Conservation (phyloP, 1,139 yeast genomes). For the Pneumocystis wakefieldiae region DNA sequence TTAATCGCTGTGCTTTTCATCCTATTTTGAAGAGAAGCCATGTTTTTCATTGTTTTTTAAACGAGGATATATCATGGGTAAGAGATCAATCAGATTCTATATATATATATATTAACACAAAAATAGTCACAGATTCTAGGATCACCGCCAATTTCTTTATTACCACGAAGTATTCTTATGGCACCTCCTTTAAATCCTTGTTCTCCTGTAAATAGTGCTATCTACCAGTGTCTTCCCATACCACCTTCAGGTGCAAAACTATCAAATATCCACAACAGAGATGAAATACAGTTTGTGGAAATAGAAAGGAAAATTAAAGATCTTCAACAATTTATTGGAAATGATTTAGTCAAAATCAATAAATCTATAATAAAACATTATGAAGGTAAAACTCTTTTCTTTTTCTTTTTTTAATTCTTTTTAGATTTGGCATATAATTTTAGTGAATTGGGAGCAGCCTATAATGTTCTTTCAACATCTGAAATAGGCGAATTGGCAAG, state of each 20-base stretch:
- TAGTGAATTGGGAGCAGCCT: conserved; percentile 53
- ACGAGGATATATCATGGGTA: conserved; percentile 70
- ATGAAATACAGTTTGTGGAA: conserved; percentile 27
- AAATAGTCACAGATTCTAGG: conserved; percentile 30
- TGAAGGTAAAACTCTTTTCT: conserved; percentile 1
- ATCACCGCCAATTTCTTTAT: conserved; percentile 42
- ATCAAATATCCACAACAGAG: conserved; percentile 17
- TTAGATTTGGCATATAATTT: conserved; percentile 52
- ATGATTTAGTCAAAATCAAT: conserved; percentile 50
- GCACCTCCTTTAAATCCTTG: conserved; percentile 43
- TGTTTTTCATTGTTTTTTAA: conserved; percentile 62
- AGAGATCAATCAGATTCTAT: not conserved
- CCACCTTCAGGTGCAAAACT: conserved; percentile 35
- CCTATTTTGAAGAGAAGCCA: conserved; percentile 42
- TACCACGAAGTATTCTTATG: conserved; percentile 38
- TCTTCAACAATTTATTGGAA: conserved; percentile 40
- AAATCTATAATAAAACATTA: conserved; percentile 48
- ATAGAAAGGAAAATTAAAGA: conserved; percentile 38
- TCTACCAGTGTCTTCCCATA: conserved; percentile 50
- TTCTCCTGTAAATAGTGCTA: conserved; percentile 32
- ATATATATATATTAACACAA: not conserved
- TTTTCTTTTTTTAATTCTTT: not conserved
- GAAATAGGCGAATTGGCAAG: conserved; percentile 34
- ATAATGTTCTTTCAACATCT: conserved; percentile 60
- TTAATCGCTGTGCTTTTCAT: conserved; percentile 57